Evolutionary conservation across 2,329 filamentous ascomycete species (phyloP).

Genomic region (Penicillium paneum): DNA sequence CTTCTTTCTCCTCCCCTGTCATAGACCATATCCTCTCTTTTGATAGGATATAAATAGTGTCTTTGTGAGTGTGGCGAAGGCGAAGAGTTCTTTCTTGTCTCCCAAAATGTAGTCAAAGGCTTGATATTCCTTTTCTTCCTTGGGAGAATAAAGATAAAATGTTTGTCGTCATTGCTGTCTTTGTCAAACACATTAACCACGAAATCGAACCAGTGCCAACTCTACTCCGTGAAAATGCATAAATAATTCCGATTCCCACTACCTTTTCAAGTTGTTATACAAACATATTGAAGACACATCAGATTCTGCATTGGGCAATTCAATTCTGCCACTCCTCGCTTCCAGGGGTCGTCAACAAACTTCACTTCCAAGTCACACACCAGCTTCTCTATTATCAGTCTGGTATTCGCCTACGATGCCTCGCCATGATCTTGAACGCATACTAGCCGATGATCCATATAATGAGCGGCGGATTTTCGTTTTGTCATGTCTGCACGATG

Average conservation of each 20-base stretch:
- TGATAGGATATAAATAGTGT: not conserved
- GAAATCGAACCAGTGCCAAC: not conserved
- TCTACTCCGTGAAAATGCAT: not conserved
- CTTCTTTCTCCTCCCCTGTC: not conserved
- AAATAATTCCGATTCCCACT: not conserved
- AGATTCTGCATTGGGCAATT: too few relatives aligned
- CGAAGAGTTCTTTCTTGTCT: not conserved
- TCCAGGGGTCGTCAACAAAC: not conserved
- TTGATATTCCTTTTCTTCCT: not conserved
- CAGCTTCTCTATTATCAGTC: not conserved
- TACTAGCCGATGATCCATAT: not conserved
- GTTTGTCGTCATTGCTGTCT: not conserved
- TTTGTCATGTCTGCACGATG: not conserved
- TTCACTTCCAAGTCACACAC: not conserved
- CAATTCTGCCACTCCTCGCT: too few relatives aligned
- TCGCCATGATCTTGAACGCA: not conserved
- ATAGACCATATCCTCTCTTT: not conserved
- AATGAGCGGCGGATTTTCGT: not conserved
- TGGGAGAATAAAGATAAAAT: not conserved
- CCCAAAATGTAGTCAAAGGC: not conserved
- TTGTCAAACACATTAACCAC: not conserved
- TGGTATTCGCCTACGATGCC: not conserved
- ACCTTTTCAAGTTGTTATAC: not conserved
- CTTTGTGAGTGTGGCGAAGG: not conserved
- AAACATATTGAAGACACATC: not conserved